Evolutionary conservation across 1,139 yeast species (phyloP), one percentile per base, ranked within the genome.

Genomic region (Sugiyamaella neomexicana): DNA sequence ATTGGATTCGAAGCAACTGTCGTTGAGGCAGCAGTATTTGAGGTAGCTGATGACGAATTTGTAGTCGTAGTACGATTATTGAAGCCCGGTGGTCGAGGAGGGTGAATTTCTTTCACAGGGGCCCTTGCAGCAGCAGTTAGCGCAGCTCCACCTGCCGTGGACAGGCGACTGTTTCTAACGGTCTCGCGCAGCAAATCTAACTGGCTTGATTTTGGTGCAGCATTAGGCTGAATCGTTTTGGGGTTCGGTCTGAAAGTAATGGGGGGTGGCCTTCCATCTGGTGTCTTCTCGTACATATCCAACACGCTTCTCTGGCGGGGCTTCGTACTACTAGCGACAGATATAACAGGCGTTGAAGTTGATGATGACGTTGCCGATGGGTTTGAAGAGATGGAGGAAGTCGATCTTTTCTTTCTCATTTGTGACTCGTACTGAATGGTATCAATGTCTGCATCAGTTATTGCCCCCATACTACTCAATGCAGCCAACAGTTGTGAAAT

Each of bases 11-110:
- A 55, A 8, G 56, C 65, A 20, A 5, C 25, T 5, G 3, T 5
- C 5, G 25, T 20, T 20, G 25, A 1, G 65, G 52, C 23, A 60
- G 8, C 9, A 43, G 68, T 7, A 64, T 58, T 2, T 31, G 36
- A 31, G 15, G 61, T 65, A 10, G 59, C 60, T n/a, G 38, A 12
- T 4, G 38, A 13, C 12, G 38, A n/a, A 34, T 13, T 13, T 2
- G 38, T 50, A 9, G 58, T 52, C 16, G 60, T 55, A 48, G 52
- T 55, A 39, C 66, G 55, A 40, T 75, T 63, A 65, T 89, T 87
- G 70, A 89, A 91, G 0, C 96, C 97, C 1, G 96, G 82, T 0
- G 91, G 88, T 51, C 96, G 76, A 1, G 97, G 80, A 2, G 96
- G 86, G 46, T 72, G 86, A 59, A 73, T 51, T 65, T 74, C 60